Percentiles rank a stretch among this genome's conserved stretches.
Conservation (phyloP, 2,329 filamentous ascomycete genomes). For the Colletotrichum sidae region DNA sequence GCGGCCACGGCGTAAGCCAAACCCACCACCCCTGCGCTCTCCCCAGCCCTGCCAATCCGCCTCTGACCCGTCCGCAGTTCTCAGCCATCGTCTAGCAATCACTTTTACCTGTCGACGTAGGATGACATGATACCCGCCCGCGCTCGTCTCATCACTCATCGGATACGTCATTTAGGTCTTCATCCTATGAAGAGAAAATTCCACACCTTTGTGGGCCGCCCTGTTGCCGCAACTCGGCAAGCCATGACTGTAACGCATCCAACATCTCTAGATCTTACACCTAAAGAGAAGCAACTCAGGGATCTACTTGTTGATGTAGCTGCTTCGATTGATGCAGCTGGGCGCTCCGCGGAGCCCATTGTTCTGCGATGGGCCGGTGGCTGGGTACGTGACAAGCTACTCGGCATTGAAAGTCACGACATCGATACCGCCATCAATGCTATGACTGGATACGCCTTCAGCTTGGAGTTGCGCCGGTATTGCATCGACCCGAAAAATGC, state of each 20-base stretch:
- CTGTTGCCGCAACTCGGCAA: background rate
- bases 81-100: too few species aligned
- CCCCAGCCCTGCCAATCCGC: background rate
- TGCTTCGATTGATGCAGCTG: constrained; percentile 68
- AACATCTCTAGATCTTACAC: constrained; percentile 65
- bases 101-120: background rate
- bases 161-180: constrained; percentile 10
- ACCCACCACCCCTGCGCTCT: background rate
- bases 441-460: constrained; percentile 85
- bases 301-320: constrained; percentile 87
- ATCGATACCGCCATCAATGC: constrained; percentile 88
- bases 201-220: constrained; percentile 29
- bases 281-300: constrained; percentile 78
- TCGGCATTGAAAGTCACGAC: constrained; percentile 79
- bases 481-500: constrained; percentile 70
- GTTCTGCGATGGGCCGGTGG: constrained; percentile 84
- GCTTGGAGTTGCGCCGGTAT: constrained; percentile 75
- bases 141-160: constrained; percentile 6
- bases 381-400: constrained; percentile 88
- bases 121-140: constrained; percentile 33
- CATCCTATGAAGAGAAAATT: constrained; percentile 37
- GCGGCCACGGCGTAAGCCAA: too few species aligned
- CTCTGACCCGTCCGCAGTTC: background rate
- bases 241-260: constrained; percentile 33
- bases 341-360: constrained; percentile 63